Base-by-base conservation (phyloP, 805 yeast species). In the Yamadazyma philogaea region DNA sequence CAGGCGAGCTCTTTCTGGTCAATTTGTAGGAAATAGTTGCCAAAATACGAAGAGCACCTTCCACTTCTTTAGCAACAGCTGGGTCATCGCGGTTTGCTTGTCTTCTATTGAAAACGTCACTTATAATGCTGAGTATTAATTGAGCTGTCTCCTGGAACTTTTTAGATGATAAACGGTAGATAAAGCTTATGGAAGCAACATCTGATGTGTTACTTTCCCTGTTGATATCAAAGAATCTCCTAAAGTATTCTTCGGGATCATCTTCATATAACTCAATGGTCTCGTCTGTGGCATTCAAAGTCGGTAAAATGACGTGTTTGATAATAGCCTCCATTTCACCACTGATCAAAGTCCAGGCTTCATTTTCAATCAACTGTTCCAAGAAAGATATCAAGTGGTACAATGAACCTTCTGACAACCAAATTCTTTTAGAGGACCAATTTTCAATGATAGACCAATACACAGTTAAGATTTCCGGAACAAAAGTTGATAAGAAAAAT, bases 181-280 rank as follows among this genome's bases (percentile, higher is more conserved):
- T 49, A 45, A 77, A 75, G 54, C 73, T 72, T 39, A 70, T 66
- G 6, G 79, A 68, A 1, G 79, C 80, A 27, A 70, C 67, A 47
- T 75, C 80, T 4, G 79, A 66, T 24, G 74, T 73, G 30, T 68
- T 71, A 24, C 63, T 61, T 43, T 74, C 79, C 43, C 74, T 62
- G 49, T 68, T 70, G 33, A 79, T 65, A 59, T 70, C 74, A 44
- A 69, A 70, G 43, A 57, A 70, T 42, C 74, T 54, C 54, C 75
- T 59, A 44, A 68, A 60, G 46, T 70, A 70, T 47, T 70, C 76
- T 34, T 70, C 75, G 4, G 73, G 68, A 34, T 70, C 75, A 46
- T 68, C 74, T 50, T 70, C 73, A 45, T 68, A 70, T 40, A 70
- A 53, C 47, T 69, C 75, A 27, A 70, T 54, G 7, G 71, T 62